Evolutionary conservation across 805 yeast species (phyloP).

Genomic region (Hermanozyma aechmeae): DNA sequence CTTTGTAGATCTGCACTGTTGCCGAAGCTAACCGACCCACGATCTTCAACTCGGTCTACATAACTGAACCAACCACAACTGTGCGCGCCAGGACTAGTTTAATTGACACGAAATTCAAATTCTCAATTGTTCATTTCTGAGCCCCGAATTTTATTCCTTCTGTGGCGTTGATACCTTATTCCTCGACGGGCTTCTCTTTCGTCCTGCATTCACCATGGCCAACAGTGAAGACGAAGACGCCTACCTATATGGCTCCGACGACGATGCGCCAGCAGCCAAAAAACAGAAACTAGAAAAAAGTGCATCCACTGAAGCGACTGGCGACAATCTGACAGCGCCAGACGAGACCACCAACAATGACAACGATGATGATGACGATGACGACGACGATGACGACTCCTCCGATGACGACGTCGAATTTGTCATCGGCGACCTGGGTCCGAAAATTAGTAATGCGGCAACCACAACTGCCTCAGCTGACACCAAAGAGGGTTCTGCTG

Average conservation of each 20-base stretch:
- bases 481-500: constrained; percentile 11
- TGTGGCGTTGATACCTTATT: too few species aligned
- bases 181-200: too few species aligned
- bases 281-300: constrained; percentile 16
- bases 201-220: constrained; percentile 5
- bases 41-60: too few species aligned
- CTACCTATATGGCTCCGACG: constrained; percentile 53
- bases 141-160: too few species aligned
- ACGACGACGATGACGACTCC: constrained; percentile 36
- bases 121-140: too few species aligned
- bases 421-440: constrained; percentile 44
- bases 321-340: constrained; percentile 21
- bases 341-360: constrained; percentile 5
- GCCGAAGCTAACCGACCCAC: too few species aligned
- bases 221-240: constrained; percentile 57
- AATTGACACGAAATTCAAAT: too few species aligned
- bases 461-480: constrained; percentile 14
- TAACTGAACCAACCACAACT: too few species aligned
- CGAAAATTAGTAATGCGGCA: constrained; percentile 8
- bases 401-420: constrained; percentile 73
- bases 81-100: too few species aligned
- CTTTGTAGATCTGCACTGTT: too few species aligned
- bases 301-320: too few species aligned
- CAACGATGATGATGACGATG: constrained; percentile 30
- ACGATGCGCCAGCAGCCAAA: constrained; percentile 22